These are phyloP conservation scores for Verbascum thapsus DNA, from an alignment of 257 asterid genomes.

Conservation along the genomic window DNA sequence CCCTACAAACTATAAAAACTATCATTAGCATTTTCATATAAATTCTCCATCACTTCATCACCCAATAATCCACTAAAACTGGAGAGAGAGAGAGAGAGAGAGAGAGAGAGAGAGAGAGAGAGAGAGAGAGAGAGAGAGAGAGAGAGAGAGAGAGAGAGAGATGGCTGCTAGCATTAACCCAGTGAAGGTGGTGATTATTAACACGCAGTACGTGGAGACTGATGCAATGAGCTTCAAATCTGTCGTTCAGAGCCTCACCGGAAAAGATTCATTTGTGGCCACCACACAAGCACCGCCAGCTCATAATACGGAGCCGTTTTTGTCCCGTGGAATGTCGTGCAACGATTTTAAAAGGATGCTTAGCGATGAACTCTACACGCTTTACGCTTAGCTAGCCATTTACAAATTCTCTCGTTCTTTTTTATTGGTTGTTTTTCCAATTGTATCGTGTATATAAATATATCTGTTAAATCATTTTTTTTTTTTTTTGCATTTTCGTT, in stretches of 20 bases:
- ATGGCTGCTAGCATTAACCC: conserved; percentile 5
- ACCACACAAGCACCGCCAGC: background rate
- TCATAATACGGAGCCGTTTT: background rate
- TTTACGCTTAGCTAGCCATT: background rate
- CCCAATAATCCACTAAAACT: too few relatives aligned
- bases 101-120: too few relatives aligned
- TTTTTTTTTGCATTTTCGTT: background rate
- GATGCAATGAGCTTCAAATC: conserved; percentile 62
- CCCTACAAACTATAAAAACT: background rate
- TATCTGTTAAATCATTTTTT: conserved; percentile 5
- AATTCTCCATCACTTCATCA: conserved; percentile 14
- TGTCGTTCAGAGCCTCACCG: conserved; percentile 66
- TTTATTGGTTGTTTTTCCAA: background rate
- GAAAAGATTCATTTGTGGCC: conserved; percentile 36
- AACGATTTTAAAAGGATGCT: conserved; percentile 27
- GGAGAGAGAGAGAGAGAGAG: too few relatives aligned
- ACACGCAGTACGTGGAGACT: conserved; percentile 56
- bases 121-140: too few relatives aligned
- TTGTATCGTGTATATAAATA: background rate
- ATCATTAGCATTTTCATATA: conserved; percentile 23
- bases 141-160: too few relatives aligned
- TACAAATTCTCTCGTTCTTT: background rate
- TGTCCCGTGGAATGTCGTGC: conserved; percentile 27
- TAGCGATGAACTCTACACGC: conserved; percentile 24
- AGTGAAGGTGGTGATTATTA: conserved; percentile 54